Evolutionary conservation across 805 yeast genomes (phyloP), one percentile per base, ranked within the genome.

Genomic region (Danielozyma ontarioensis): DNA sequence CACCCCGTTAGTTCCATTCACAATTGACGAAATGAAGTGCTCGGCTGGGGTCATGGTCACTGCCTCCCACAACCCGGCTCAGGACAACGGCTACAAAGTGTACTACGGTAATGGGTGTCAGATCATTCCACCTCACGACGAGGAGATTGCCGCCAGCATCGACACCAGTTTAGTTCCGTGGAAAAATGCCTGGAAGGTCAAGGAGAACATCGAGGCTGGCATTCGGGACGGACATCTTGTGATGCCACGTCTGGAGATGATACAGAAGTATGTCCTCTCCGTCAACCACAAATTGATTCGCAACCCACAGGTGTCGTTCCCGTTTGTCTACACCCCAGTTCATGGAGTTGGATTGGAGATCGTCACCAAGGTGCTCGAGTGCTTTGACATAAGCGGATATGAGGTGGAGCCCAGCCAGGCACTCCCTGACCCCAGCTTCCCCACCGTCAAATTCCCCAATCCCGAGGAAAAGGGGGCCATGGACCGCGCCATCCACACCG

Each of bases 381-480:
- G 61, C 8, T 50, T 74, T 14, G 70, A 63, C 1, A n/a, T n/a
- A 13, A 13, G 10, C 3, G 51, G 62, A 3, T 50, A 48, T 21
- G 52, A 53, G 27, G 51, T 61, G n/a, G 95, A 85, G 1, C 42
- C 54, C 1, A 76, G 76, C 42, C 98, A 90, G 55, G 66, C 69
- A 3, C 14, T 41, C 1, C 96, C 97, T 0, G 89, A 93, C 55
- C 95, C 97, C 0, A 75, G 69, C 18, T 90, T 90, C 51, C 75
- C 88, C 2, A 84, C 97, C 0, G 97, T 90, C 6, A 59, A 57
- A 28, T 90, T 90, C 48, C 98, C 98, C 4, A 90, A 90, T 50
- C 98, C 98, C 0, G 98, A 90, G 56, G 98, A 90, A 50, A 76
- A 78, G 41, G 96, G 96, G 3, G 97, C 97, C 0, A 64, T 93